phyloP scores from a whole-genome alignment of 1,139 yeast genomes.

The Scheffersomyces illinoinensis region DNA sequence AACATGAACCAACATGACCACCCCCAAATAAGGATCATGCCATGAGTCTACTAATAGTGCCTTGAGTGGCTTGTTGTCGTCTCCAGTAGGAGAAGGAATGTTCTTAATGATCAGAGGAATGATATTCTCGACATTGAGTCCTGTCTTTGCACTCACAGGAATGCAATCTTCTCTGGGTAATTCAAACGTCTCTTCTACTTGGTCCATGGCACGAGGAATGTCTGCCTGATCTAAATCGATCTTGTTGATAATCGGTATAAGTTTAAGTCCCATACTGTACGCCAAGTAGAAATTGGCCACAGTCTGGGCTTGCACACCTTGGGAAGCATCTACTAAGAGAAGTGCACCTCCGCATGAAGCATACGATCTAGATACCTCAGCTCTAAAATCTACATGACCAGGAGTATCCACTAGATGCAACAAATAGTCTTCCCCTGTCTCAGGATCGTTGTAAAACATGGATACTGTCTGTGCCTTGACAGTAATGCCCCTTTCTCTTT shows the following conservation, averaged over 20 bases:
- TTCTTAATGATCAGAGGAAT: slow-evolving; percentile 78
- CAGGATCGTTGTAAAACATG: slow-evolving; percentile 77
- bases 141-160: slow-evolving; percentile 91
- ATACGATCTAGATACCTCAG: slow-evolving; percentile 90
- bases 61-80: slow-evolving; percentile 56
- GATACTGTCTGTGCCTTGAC: slow-evolving; percentile 96
- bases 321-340: slow-evolving; percentile 87
- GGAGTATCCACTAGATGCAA: slow-evolving; percentile 95
- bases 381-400: slow-evolving; percentile 95
- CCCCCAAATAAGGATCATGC: slow-evolving; percentile 94
- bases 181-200: slow-evolving; percentile 82
- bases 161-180: slow-evolving; percentile 73
- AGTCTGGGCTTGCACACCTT: slow-evolving; percentile 97
- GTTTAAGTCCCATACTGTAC: slow-evolving; percentile 75
- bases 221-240: slow-evolving; percentile 90
- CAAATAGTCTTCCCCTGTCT: slow-evolving; percentile 62
- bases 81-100: slow-evolving; percentile 73
- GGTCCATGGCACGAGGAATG: slow-evolving; percentile 76
- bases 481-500: slow-evolving; percentile 74
- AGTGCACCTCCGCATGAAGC: slow-evolving; percentile 97
- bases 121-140: slow-evolving; percentile 70
- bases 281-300: slow-evolving; percentile 95
- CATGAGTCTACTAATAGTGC: slow-evolving; percentile 91
- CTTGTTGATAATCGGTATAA: slow-evolving; percentile 89
- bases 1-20: slow-evolving; percentile 80